Evolutionary conservation across 371 early-diverging fungal genomes (phyloP), one percentile per base, ranked within the genome.

Genomic region (Circinella minor): DNA sequence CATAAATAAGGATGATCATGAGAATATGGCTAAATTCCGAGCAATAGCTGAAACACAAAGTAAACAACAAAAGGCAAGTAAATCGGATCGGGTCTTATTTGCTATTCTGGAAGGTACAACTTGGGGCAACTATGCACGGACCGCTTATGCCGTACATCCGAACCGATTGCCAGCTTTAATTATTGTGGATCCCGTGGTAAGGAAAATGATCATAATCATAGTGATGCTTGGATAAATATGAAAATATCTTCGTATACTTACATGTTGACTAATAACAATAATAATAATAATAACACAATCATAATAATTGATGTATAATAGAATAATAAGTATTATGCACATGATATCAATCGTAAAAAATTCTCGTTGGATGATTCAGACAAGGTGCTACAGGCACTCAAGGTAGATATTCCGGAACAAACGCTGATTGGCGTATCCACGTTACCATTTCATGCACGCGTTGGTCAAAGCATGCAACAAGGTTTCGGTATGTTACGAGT

Each of bases 121-220:
- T 9, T 77, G 69, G 71, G 63, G 70, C 5, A 72, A 74, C 34
- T 74, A 72, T 70, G 71, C 70, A 36, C 46, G 65, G n/a, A 54
- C 36, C 39, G 68, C 67, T 7, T 77, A 70, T 65, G 62, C 62
- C 18, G 59, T 77, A 15, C 64, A 65, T 20, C 71, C 64, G 39
- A 62, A 71, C 15, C 48, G 61, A 7, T 36, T 71, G 1, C 74
- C 74, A 8, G 72, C 70, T n/a, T 49, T 77, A 18, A 67, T 77
- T 13, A 70, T 77, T 69, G 66, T 72, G 18, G 77, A 77, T 61
- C 71, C 73, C 6, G 48, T 48, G 46, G 73, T 73, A 72, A 75
- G 36, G 10, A 11, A 18, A 43, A 43, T 9, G 1, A 2, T 0
- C 43, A 43, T 43, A 43, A 11, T 27, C 27, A 27, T 27, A 27